Conservation (phyloP, 2,329 filamentous ascomycete species). For the Sarocladium oryzae region DNA sequence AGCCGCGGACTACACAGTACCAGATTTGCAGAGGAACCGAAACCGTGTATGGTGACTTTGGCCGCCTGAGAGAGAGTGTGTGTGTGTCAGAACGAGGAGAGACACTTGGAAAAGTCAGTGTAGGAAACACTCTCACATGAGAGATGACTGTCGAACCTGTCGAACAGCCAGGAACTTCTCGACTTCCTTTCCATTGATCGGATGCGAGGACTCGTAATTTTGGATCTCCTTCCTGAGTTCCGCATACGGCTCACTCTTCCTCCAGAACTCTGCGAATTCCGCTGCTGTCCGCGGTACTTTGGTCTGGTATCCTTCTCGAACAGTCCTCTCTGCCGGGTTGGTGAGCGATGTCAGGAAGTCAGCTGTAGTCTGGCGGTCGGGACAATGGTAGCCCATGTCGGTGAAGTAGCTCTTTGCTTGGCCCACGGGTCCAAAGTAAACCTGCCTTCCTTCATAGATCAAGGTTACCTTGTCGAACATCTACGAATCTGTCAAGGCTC, state of each 20-base stretch:
- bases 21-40: slow-evolving; percentile 68
- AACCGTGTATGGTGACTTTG: slow-evolving; percentile 75
- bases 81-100: not conserved
- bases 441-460: slow-evolving; percentile 58
- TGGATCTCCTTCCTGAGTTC: not conserved
- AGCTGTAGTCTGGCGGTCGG: slow-evolving; percentile 51
- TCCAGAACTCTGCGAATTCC: slow-evolving; percentile 7
- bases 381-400: slow-evolving; percentile 20
- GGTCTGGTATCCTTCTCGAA: slow-evolving; percentile 48
- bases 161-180: slow-evolving; percentile 2
- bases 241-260: not conserved
- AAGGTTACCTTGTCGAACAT: slow-evolving; percentile 61
- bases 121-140: too few species aligned
- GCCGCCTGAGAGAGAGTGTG: slow-evolving; percentile 30
- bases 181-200: not conserved
- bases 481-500: too few species aligned
- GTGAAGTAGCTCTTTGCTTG: slow-evolving; percentile 55
- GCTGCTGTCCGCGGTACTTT: slow-evolving; percentile 38
- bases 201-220: not conserved
- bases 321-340: slow-evolving; percentile 57
- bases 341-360: slow-evolving; percentile 68
- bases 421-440: slow-evolving; percentile 53
- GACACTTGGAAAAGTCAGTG: not conserved
- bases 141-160: not conserved
- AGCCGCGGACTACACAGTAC: slow-evolving; percentile 77